Base-by-base conservation (phyloP, 2,329 filamentous ascomycete genomes). In the Alternaria infectoria region DNA sequence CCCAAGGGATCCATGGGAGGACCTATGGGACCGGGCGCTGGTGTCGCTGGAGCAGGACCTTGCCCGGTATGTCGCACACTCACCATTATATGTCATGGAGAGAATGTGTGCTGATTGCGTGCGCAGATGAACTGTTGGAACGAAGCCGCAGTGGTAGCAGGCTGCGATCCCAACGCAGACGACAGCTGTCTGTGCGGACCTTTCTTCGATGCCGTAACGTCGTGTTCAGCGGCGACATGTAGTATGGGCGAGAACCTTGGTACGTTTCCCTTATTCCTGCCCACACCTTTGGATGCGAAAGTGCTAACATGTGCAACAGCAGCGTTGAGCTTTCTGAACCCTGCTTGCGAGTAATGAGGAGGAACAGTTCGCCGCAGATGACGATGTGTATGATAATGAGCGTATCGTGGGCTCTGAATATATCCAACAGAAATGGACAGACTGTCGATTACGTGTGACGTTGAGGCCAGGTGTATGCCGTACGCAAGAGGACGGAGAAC, bases 71-170 rank as follows among this genome's bases (percentile, higher is more conserved):
- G 50, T 13, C 15, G n/a, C 44, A 15, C 51, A 19, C 12, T 52
- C 28, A 40, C 15, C 7, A 26, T 28, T 30, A 30, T 26, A 45
- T 26, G 17, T 13, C 30, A 44, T n/a, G 15, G n/a, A 21, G 10
- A 46, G 21, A 28, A 21, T 28, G 26, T n/a, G 32, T 19, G 23
- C 66, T 73, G 28, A 69, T 51, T 3, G 40, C 11, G 11, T 7
- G 11, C 25, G 28, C 47, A 78, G 77, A 65, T 64, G 57, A 68
- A 75, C 30, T 79, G 77, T 61, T 79, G 76, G 76, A 77, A 78
- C 44, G 71, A 77, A 61, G 70, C 70, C 5, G 76, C 71, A 19
- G 70, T 56, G 28, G 51, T 64, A 36, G 74, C 72, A 26, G 60
- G 56, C 4, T 79, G 77, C 57, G 74, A 79, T 51, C 77, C 77